Evolutionary conservation across 495 filamentous ascomycete genomes (phyloP).

Genomic region (Neurospora tetrasperma): DNA sequence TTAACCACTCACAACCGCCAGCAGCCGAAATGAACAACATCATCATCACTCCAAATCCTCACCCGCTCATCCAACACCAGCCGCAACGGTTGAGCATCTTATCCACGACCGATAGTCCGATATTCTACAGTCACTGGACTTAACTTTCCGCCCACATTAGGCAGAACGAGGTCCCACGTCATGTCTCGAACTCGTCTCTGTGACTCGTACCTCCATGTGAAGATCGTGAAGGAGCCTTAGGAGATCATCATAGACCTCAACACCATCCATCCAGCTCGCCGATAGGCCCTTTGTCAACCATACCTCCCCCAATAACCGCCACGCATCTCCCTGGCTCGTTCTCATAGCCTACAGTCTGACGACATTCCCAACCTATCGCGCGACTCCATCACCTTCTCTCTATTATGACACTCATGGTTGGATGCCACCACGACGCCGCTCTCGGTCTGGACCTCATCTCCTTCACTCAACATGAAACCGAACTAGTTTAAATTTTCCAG

Average conservation of each 20-base stretch:
- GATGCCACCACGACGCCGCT: background rate
- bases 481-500: background rate
- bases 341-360: background rate
- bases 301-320: background rate
- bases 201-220: background rate
- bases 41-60: background rate
- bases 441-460: background rate
- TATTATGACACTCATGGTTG: background rate
- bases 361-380: background rate
- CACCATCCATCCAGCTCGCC: background rate
- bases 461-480: background rate
- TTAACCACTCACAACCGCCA: background rate
- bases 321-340: background rate
- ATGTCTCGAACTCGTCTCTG: background rate
- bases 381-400: background rate
- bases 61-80: background rate
- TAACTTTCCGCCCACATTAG: background rate
- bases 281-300: background rate
- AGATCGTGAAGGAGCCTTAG: background rate
- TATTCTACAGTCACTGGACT: background rate
- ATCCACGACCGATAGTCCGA: background rate
- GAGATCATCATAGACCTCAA: background rate
- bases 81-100: background rate
- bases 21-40: background rate
- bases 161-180: background rate